A percentile compares a stretch with the other conserved stretches of the same genome.
Conservation (phyloP, 352 stramenopile genomes). For the Phytophthora fragariaefolia region DNA sequence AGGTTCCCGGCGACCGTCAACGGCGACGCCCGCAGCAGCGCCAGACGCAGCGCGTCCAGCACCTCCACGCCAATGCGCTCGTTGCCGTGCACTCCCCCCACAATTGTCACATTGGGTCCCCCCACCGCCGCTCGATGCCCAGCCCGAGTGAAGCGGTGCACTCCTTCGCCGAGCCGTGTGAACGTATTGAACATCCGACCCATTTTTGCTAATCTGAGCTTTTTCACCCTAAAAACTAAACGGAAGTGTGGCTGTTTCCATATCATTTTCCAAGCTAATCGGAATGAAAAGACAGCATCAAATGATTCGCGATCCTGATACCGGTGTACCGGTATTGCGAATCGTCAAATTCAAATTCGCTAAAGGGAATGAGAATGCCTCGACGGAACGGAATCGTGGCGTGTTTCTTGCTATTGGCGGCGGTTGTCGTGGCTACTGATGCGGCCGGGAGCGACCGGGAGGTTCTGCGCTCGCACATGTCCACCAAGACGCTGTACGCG, state of each 20-base stretch:
- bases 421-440: background rate
- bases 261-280: background rate
- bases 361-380: conserved; percentile 4
- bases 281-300: conserved; percentile 14
- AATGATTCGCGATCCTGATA: background rate
- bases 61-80: conserved; percentile 73
- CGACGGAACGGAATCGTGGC: background rate
- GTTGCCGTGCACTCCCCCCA: conserved; percentile 80
- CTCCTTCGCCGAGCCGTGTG: conserved; percentile 41
- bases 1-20: conserved; percentile 20
- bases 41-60: conserved; percentile 62
- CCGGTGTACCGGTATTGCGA: background rate
- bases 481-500: conserved; percentile 81
- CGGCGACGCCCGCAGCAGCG: conserved; percentile 41
- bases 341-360: conserved; percentile 1
- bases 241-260: too few species aligned
- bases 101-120: conserved; percentile 60
- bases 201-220: background rate
- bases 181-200: conserved; percentile 39
- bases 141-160: conserved; percentile 53
- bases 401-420: conserved; percentile 25
- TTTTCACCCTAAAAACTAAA: too few species aligned
- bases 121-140: background rate
- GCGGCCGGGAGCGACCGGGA: conserved; percentile 23
- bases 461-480: conserved; percentile 69